Base-by-base conservation (phyloP, 1,139 yeast genomes). In the Arxiozyma telluris region DNA sequence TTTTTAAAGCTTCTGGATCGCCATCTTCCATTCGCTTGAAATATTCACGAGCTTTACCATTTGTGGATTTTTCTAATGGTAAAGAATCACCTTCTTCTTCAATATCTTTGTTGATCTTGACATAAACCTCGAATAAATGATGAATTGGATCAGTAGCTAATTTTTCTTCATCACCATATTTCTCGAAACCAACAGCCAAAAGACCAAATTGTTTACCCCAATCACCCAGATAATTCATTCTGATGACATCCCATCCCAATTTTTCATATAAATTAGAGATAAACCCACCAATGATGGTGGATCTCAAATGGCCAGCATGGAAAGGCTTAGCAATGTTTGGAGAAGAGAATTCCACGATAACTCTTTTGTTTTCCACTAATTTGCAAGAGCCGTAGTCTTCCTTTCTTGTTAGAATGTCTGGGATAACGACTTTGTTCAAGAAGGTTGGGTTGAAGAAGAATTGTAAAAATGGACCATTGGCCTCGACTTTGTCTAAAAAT, bases 161-260 rank as follows among this genome's bases (percentile, higher is more conserved):
- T 55, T 76, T 74, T 64, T 84, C 88, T 68, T 87, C 96, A 58
- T 78, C 73, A 52, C 99, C 99, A 67, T 87, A 93, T 66, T 80
- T 82, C 55, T 82, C 81, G 70, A 86, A 93, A 52, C 98, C 99
- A 60, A 94, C 85, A 39, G 98, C 98, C 62, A 93, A 79, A 53
- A 91, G 75, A 72, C 98, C 99, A 68, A 93, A 93, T 76, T 93
- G 99, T 73, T 94, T 93, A 55, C 99, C 99, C 98, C 98, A 93
- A 74, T 93, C 99, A 68, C 99, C 99, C 62, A 93, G 78, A 73
- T 94, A 93, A 75, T 93, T 93, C 75, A 93, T 78, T 75, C 97
- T 83, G 61, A 80, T 75, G 47, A 94, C 98, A 20, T 88, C 81
- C 87, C 93, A 93, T 46, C 98, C 98, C 56, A 85, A 76, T 63